Evolutionary conservation across 345 rosid genomes (phyloP).

Genomic region (Dimocarpus longan): DNA sequence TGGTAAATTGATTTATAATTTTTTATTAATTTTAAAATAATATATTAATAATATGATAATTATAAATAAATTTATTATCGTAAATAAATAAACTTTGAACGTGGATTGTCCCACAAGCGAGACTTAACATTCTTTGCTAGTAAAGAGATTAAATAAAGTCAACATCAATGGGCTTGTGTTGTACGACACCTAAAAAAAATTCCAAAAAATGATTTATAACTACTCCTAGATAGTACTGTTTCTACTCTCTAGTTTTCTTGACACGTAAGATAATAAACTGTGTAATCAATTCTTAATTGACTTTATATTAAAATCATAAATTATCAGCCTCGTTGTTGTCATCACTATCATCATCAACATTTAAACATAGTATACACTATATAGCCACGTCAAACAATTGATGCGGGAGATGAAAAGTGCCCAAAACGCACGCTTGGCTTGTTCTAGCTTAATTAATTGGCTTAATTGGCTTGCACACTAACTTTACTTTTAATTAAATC

Average conservation of each 20-base stretch:
- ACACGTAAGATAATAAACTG: background rate
- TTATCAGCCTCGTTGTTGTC: background rate
- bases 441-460: background rate
- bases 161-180: background rate
- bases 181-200: background rate
- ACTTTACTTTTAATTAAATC: too few species aligned
- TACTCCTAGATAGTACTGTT: background rate
- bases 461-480: too few species aligned
- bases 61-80: too few species aligned
- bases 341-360: background rate
- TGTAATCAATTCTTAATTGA: constrained; percentile 1
- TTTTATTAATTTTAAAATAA: too few species aligned
- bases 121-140: background rate
- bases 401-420: background rate
- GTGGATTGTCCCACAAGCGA: constrained; percentile 1
- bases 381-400: background rate
- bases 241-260: constrained; percentile 8
- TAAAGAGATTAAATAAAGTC: background rate
- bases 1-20: too few species aligned
- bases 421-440: background rate
- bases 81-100: too few species aligned
- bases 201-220: constrained; percentile 1
- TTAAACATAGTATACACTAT: too few species aligned
- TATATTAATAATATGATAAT: too few species aligned
- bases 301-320: background rate